Base-by-base conservation (phyloP, 441 rosid genomes). In the Gossypium schwendimanii region DNA sequence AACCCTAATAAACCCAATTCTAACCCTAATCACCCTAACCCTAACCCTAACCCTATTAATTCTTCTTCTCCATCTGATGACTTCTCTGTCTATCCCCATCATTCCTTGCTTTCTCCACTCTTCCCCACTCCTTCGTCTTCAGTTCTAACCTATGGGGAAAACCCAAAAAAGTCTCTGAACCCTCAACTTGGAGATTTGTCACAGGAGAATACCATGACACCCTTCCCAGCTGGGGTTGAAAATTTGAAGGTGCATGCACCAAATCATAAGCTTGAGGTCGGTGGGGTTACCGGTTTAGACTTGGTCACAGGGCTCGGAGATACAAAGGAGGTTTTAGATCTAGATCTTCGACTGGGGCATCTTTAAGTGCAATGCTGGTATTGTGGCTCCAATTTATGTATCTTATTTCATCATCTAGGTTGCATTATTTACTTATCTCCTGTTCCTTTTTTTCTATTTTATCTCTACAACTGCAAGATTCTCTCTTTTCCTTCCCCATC, bases 321-420 rank as follows among this genome's bases (percentile, higher is more conserved):
- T 57, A 81, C 85, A 33, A 66, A 92, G 45, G 83, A 82, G 66
- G 81, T 89, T 77, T 77, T 92, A 73, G 98, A 94, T 82, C 87
- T 94, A 71, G 97, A 94, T 75, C 98, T 94, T 80, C 92, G 98
- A 60, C 81, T 91, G 73, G 97, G 98, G 3, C 87, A 78, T 66
- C 78, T 89, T 52, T 84, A 84, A 84, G 33, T 71, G 6, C 23
- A 33, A 28, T 58, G 23, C n/a, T 9, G 8, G 21, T 20, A 15
- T 58, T 12, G 24, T n/a, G 2, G 21, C 39, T 39, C 26, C 26
- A 12, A 44, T 41, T 55, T 54, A 57, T 58, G 33, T 12, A 54
- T 55, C 31, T 33, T 41, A 6, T 59, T 23, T 14, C 39, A 28
- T 39, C 17, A 71, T 70, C 11, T 69, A 12, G 21, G 23, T 58